Evolutionary conservation across 495 filamentous ascomycete species (phyloP).

Genomic region (Hypoxylon cercidicola): DNA sequence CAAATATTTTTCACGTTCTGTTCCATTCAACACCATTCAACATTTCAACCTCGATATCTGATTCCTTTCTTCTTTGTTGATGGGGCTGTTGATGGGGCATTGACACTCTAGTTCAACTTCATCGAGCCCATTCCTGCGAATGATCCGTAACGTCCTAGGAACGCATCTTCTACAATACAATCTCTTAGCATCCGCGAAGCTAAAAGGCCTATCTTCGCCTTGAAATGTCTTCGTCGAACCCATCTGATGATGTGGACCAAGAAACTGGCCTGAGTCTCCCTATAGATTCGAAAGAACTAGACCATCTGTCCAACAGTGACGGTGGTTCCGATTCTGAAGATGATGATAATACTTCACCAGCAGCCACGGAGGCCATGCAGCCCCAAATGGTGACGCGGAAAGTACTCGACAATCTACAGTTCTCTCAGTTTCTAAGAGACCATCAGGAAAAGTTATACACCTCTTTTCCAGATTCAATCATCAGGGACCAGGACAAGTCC

Average conservation of each 20-base stretch:
- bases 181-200: too few species aligned
- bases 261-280: background rate
- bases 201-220: background rate
- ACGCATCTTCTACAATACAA: too few species aligned
- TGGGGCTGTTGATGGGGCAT: too few species aligned
- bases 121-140: too few species aligned
- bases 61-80: too few species aligned
- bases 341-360: slow-evolving; percentile 36
- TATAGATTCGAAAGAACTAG: background rate
- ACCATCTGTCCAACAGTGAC: background rate
- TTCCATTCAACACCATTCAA: too few species aligned
- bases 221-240: slow-evolving; percentile 4
- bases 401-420: slow-evolving; percentile 53
- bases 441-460: slow-evolving; percentile 44
- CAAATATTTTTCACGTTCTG: too few species aligned
- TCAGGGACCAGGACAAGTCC: slow-evolving; percentile 40
- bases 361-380: slow-evolving; percentile 31
- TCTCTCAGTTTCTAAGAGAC: slow-evolving; percentile 39
- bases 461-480: slow-evolving; percentile 13
- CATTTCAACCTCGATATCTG: too few species aligned
- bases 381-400: slow-evolving; percentile 44
- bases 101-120: background rate
- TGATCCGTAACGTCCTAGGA: too few species aligned
- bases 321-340: slow-evolving; percentile 36
- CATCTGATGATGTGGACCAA: background rate